Evolutionary conservation across 1,284 basidiomycete genomes (phyloP).

Genomic region (Austroboletus rostrupii): DNA sequence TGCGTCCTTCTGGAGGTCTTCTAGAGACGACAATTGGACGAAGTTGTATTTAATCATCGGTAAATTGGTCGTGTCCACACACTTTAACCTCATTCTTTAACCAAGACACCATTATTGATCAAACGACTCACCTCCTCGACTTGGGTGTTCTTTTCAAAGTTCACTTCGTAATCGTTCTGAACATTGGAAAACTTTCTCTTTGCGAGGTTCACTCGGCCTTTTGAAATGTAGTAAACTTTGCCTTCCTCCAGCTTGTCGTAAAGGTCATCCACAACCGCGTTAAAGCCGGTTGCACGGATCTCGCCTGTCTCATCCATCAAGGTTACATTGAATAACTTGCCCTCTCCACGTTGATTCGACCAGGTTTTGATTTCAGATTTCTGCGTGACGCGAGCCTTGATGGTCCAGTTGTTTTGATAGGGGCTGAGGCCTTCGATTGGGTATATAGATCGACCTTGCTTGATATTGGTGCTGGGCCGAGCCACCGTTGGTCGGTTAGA

Average conservation of each 20-base stretch:
- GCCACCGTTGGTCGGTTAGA: constrained; percentile 15
- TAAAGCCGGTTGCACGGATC: constrained; percentile 91
- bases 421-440: constrained; percentile 96
- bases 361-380: constrained; percentile 90
- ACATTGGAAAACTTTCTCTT: constrained; percentile 97
- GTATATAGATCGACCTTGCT: constrained; percentile 48
- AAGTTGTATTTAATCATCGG: constrained; percentile 86
- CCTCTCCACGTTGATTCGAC: constrained; percentile 90
- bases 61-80: constrained; percentile 69
- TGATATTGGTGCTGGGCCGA: constrained; percentile 28
- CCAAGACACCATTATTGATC: not conserved
- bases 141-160: constrained; percentile 80
- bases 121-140: constrained; percentile 63
- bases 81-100: constrained; percentile 42
- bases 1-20: constrained; percentile 69
- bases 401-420: constrained; percentile 98
- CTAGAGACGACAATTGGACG: constrained; percentile 62
- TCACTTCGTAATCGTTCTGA: constrained; percentile 92
- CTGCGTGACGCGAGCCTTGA: constrained; percentile 90
- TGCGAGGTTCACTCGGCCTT: constrained; percentile 88
- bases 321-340: constrained; percentile 91
- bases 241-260: constrained; percentile 87
- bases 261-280: constrained; percentile 79
- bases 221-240: constrained; percentile 90
- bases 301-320: constrained; percentile 96